Percentiles rank a stretch among this genome's conserved stretches.
phyloP scores from a whole-genome alignment of 2,329 filamentous ascomycete genomes.

The Colletotrichum agaves region DNA sequence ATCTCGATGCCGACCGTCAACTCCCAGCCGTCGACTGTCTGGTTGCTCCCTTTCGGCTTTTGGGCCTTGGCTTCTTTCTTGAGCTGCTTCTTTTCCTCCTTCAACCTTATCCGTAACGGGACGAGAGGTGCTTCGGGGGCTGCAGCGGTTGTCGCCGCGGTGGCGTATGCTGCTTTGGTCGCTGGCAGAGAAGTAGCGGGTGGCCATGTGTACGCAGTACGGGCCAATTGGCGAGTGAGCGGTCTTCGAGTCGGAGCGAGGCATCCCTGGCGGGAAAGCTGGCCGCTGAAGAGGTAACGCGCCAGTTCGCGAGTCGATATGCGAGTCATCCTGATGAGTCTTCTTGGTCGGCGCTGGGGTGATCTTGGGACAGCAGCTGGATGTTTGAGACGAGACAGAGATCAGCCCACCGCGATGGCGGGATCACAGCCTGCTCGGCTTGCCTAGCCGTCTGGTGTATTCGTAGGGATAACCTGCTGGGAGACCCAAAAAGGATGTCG shows the following conservation, averaged over 20 bases:
- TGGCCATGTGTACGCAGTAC: constrained; percentile 27
- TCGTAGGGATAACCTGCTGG: rapidly evolving
- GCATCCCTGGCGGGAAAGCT: constrained; percentile 56
- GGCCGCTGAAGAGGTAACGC: constrained; percentile 61
- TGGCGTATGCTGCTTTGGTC: constrained; percentile 40
- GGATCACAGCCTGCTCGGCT: neutral
- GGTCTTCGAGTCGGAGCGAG: constrained; percentile 39
- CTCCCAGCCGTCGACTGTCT: constrained; percentile 80
- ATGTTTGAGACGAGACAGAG: too few species aligned
- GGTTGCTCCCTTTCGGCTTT: constrained; percentile 57
- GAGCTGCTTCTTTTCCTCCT: constrained; percentile 75
- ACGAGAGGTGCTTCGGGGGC: constrained; percentile 46
- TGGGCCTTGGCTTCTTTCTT: constrained; percentile 70
- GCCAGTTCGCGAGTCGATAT: constrained; percentile 56
- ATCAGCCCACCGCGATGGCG: neutral
- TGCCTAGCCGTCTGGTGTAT: neutral
- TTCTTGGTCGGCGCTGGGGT: neutral
- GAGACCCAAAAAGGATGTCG: neutral
- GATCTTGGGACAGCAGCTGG: neutral
- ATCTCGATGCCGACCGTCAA: constrained; percentile 97
- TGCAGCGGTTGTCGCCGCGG: constrained; percentile 41
- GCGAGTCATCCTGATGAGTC: constrained; percentile 52
- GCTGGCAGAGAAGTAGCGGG: too few species aligned
- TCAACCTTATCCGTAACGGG: constrained; percentile 77
- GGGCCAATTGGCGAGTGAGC: constrained; percentile 24